A percentile compares a stretch with the other conserved stretches of the same genome.
Conservation (phyloP, 192 early-diverging fungal genomes). For the Obelidium mucronatum region DNA sequence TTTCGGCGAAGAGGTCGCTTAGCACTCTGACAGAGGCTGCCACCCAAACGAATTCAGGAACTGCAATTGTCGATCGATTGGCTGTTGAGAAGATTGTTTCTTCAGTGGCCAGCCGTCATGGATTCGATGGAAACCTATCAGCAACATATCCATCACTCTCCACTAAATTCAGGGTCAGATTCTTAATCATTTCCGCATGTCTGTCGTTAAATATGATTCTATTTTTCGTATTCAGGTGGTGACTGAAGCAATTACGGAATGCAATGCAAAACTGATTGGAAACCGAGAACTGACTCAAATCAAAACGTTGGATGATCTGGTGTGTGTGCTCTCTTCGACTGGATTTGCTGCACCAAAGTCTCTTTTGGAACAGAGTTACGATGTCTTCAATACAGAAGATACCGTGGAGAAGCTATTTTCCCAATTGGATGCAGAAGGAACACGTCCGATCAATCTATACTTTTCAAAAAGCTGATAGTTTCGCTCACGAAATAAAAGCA, state of each 20-base stretch:
- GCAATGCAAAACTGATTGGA: conserved; percentile 74
- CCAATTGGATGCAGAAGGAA: conserved; percentile 20
- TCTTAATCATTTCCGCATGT: neutral
- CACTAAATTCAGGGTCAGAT: conserved; percentile 31
- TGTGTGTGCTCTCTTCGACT: neutral
- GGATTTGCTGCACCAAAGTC: conserved; percentile 1
- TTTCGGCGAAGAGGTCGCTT: neutral
- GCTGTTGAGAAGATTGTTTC: neutral
- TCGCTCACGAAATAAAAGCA: too few species aligned
- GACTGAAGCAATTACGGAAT: conserved; percentile 60
- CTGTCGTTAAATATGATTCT: neutral
- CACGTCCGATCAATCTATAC: conserved; percentile 27
- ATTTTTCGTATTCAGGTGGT: conserved; percentile 14
- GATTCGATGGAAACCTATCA: neutral
- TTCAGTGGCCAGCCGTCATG: neutral
- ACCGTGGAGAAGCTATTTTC: conserved; percentile 28
- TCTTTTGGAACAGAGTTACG: conserved; percentile 27
- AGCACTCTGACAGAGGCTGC: neutral
- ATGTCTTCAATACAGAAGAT: conserved; percentile 27
- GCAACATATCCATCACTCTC: conserved; percentile 18
- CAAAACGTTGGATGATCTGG: neutral
- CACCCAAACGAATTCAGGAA: neutral
- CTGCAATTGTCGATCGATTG: neutral
- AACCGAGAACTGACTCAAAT: conserved; percentile 62
- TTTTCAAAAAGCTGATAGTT: conserved; percentile 5